A percentile compares a stretch with the other conserved stretches of the same genome.
Evolutionary conservation across 2,329 filamentous ascomycete genomes (phyloP).

Genomic region (Colletotrichum sp.): DNA sequence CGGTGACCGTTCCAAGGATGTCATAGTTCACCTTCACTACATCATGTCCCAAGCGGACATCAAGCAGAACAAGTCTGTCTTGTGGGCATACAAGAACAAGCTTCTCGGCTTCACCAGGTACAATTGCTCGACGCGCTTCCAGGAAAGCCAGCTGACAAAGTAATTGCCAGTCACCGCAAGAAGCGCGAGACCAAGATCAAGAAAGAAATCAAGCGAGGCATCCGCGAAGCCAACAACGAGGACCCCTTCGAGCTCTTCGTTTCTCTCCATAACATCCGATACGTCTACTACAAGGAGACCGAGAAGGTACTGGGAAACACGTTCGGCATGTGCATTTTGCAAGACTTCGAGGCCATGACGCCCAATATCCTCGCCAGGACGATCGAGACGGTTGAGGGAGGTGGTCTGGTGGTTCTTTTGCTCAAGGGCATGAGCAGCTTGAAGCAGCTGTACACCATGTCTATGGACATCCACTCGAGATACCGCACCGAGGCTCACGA

Average conservation of each 20-base stretch:
- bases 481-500: conserved; percentile 96
- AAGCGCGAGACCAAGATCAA: conserved; percentile 99
- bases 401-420: conserved; percentile 86
- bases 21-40: conserved; percentile 91
- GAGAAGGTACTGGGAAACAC: conserved; percentile 98
- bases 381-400: conserved; percentile 97
- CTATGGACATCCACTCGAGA: conserved; percentile 96
- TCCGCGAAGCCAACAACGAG: conserved; percentile 88
- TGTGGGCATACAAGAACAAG: conserved; percentile 99
- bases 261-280: conserved; percentile 94
- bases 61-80: conserved; percentile 87
- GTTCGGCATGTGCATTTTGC: conserved; percentile 97
- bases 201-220: conserved; percentile 95
- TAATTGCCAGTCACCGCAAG: conserved; percentile 77
- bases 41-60: conserved; percentile 90
- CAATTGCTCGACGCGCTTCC: background rate
- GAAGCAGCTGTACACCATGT: conserved; percentile 95
- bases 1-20: conserved; percentile 92
- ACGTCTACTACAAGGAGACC: conserved; percentile 99
- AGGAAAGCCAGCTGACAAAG: conserved; percentile 1
- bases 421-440: conserved; percentile 96
- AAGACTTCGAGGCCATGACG: conserved; percentile 97
- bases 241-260: conserved; percentile 98
- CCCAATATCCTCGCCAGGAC: conserved; percentile 95
- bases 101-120: conserved; percentile 87